A percentile compares a stretch with the other conserved stretches of the same genome.
phyloP scores from a whole-genome alignment of 345 rosid genomes.

The Isatis tinctoria region DNA sequence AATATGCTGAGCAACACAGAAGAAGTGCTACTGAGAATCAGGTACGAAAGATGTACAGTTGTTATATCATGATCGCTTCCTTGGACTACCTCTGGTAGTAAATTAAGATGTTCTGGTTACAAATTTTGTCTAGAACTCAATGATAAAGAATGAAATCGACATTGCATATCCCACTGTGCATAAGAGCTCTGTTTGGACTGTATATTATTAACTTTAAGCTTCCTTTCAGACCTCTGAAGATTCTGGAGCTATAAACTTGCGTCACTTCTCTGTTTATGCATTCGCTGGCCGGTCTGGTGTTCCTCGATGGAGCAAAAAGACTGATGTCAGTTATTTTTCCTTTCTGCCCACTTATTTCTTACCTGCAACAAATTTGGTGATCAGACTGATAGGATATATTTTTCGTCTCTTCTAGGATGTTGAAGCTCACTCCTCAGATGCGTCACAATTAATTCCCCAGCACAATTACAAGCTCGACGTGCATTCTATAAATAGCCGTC shows the following conservation, averaged over 20 bases:
- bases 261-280: constrained; percentile 91
- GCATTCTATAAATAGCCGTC: constrained; percentile 77
- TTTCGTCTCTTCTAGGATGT: constrained; percentile 54
- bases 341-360: constrained; percentile 1
- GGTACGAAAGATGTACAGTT: constrained; percentile 35
- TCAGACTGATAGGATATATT: constrained; percentile 3
- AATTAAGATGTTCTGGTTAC: not conserved
- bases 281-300: constrained; percentile 76
- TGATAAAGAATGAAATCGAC: not conserved
- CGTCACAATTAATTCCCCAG: constrained; percentile 80
- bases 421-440: constrained; percentile 69
- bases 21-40: constrained; percentile 88
- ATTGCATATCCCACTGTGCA: not conserved
- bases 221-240: constrained; percentile 66
- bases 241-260: constrained; percentile 65
- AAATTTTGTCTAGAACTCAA: not conserved
- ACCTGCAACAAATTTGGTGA: not conserved
- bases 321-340: constrained; percentile 51
- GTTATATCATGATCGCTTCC: not conserved
- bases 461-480: constrained; percentile 96
- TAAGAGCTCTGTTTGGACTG: constrained; percentile 7
- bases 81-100: not conserved
- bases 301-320: constrained; percentile 84
- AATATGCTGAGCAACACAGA: constrained; percentile 76
- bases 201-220: constrained; percentile 10